Evolutionary conservation across 2,329 filamentous ascomycete species (phyloP).

Genomic region (Colletotrichum sp.): DNA sequence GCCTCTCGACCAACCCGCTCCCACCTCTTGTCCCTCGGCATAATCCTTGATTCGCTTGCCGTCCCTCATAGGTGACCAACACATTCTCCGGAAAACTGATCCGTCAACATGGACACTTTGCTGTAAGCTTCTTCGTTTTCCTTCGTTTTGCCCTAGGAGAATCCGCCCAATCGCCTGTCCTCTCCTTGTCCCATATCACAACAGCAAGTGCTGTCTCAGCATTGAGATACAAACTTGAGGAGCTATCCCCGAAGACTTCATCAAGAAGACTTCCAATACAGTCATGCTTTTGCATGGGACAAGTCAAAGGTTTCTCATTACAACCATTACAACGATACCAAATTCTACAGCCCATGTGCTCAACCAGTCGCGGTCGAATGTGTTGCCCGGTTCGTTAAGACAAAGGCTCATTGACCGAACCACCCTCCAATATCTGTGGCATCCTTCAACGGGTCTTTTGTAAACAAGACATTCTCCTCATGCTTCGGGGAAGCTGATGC

Average conservation of each 20-base stretch:
- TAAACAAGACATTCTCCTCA: neutral
- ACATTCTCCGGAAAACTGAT: neutral
- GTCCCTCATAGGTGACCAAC: neutral
- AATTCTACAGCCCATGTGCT: neutral
- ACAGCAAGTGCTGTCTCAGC: neutral
- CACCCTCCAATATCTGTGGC: neutral
- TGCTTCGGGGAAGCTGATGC: neutral
- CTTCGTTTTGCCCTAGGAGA: neutral
- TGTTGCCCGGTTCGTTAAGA: neutral
- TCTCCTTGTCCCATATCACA: neutral
- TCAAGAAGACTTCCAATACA: neutral
- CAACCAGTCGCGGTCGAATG: neutral
- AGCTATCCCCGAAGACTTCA: neutral
- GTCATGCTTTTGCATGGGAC: neutral
- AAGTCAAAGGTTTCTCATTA: neutral
- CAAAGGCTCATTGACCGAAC: neutral
- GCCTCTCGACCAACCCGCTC: conserved; percentile 6
- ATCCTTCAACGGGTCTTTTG: neutral
- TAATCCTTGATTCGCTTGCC: neutral
- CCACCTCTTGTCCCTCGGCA: neutral
- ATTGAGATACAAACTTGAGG: neutral
- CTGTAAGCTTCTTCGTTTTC: conserved; percentile 27
- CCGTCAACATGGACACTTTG: conserved; percentile 32
- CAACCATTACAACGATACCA: neutral
- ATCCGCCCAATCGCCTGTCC: neutral